Base-by-base conservation (phyloP, 257 asterid genomes). In the Jasminum sambac region DNA sequence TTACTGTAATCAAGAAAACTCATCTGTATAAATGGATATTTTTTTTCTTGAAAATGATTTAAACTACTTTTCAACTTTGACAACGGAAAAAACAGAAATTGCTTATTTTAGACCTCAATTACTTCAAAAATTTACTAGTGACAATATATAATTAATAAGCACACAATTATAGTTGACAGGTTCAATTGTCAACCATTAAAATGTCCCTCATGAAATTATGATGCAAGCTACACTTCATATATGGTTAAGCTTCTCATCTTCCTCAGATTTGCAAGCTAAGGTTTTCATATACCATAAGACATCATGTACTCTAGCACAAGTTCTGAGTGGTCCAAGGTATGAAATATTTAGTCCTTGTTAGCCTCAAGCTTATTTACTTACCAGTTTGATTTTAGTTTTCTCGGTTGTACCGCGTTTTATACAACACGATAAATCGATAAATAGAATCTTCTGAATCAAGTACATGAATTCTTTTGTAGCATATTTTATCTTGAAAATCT, bases 251-350 rank as follows among this genome's bases (percentile, higher is more conserved):
- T 65, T 69, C 77, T 78, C 24, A 13, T 43, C 72, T 11, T 63
- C 62, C 62, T 25, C 59, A 44, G 61, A 17, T 64, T 64, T 41
- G 50, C 52, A 40, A 19, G 34, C 17, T 40, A 19, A 71, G 64
- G 34, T 61, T 71, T 78, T 78, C 14, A 11, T 52, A n/a, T 64
- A 46, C 70, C 12, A 69, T n/a, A 68, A 64, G 30, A 73, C 69
- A 82, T 52, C 66, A 84, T 82, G 87, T n/a, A n/a, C n/a, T 79
- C 89, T 8, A 78, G 66, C 64, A 84, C 69, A 43, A 71, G 83
- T 72, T 77, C 89, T 69, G 83, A 84, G 50, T 76, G 85, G 89
- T 81, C 86, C 1, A 82, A 76, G 86, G 88, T 84, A 76, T 30
- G 59, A 42, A 23, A 67, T 64, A 23, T 60, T 50, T 26, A 11